phyloP scores from a whole-genome alignment of 495 filamentous ascomycete species.

The Parathielavia appendiculata region DNA sequence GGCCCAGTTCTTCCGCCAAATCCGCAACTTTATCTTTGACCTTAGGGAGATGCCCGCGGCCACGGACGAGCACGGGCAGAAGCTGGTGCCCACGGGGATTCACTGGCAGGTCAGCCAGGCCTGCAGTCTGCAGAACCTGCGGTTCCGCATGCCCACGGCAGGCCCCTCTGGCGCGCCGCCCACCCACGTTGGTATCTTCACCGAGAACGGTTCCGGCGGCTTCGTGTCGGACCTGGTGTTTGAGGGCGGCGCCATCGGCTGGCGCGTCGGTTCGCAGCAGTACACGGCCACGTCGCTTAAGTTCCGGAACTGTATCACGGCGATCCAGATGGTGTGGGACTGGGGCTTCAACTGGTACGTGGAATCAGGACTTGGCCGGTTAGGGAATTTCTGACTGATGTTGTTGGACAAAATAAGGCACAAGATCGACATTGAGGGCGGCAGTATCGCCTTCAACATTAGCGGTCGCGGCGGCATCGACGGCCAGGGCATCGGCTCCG shows the following conservation, averaged over 20 bases:
- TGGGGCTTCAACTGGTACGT: slow-evolving; percentile 47
- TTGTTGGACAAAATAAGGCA: no score
- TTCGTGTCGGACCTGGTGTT: slow-evolving; percentile 75
- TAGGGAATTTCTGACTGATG: no score
- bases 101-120: slow-evolving; percentile 95
- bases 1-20: slow-evolving; percentile 69
- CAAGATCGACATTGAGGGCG: slow-evolving; percentile 14
- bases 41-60: slow-evolving; percentile 51
- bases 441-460: slow-evolving; percentile 25
- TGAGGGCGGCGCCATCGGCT: slow-evolving; percentile 70
- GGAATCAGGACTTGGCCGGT: no score
- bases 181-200: slow-evolving; percentile 65
- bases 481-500: slow-evolving; percentile 60
- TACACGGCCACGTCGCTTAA: slow-evolving; percentile 41
- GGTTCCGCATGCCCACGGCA: not conserved
- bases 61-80: slow-evolving; percentile 39
- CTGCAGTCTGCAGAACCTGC: slow-evolving; percentile 75
- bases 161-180: not conserved
- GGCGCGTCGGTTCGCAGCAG: slow-evolving; percentile 62
- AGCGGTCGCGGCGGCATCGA: slow-evolving; percentile 36
- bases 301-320: slow-evolving; percentile 74
- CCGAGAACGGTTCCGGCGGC: slow-evolving; percentile 83
- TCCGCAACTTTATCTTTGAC: slow-evolving; percentile 88
- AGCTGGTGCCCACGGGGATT: slow-evolving; percentile 52
- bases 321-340: slow-evolving; percentile 78